Evolutionary conservation across 2,329 filamentous ascomycete species (phyloP), one percentile per base, ranked within the genome.

Genomic region (Rutstroemia sydowiana): DNA sequence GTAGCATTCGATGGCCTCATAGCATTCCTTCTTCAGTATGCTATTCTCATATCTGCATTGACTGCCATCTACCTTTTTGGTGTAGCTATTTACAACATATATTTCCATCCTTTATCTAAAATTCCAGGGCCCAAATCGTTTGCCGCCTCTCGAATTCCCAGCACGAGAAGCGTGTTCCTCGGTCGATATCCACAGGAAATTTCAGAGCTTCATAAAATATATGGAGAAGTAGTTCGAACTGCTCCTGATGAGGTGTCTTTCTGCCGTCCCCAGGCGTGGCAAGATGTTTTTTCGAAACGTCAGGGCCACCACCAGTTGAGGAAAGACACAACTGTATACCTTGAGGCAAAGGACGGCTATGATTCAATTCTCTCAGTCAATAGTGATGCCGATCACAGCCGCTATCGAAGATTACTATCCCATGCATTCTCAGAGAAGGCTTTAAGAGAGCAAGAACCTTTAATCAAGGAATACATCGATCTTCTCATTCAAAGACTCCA

Each of bases 351-450:
- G 1, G 11, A 3, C 6, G 18, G 14, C 16, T 13, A 14, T 7
- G 5, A 21, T 10, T 36, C 30, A n/a, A 40, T 48, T 3, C 16
- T 48, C 8, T 9, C 3, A 9, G 37, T 32, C 13, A 23, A 28
- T 9, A 32, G 21, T 21, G 46, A 48, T 40, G n/a, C 41, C 18
- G 26, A 54, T 18, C 67, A 69, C 48, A 40, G 48, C 4, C 57
- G 58, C 13, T 60, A 63, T 50, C 59, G 61, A n/a, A 61, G 57
- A 37, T 39, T 58, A 11, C 51, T 68, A 3, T 55, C 58, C 2
- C 51, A 64, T 39, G 66, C 62, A n/a, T 68, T 69, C 42, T 66
- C 65, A 6, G 57, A 57, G 3, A 62, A 59, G 31, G 59, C 66
- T 1, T 47, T 69, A 11, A 41, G 55, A 16, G 65, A 68, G 48